Percentiles rank a stretch among this genome's conserved stretches.
These are phyloP conservation scores for Dioscorea zingiberensis DNA, from an alignment of 106 monocot species.

Conservation along the genomic window DNA sequence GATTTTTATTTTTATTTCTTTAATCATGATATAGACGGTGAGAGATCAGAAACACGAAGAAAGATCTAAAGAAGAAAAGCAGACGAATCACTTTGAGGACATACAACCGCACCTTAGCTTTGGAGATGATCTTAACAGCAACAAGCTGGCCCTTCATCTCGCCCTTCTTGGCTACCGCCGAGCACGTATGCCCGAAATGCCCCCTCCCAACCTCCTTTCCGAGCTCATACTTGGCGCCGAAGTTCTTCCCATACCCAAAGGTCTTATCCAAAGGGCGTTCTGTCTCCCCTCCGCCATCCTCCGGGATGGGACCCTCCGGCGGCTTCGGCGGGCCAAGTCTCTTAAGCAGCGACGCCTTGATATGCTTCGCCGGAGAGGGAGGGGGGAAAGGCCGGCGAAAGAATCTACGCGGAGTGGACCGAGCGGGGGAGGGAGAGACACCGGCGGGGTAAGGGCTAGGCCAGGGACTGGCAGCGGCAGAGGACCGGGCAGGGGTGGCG, in stretches of 20 bases:
- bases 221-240: slow-evolving; percentile 65
- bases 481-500: slow-evolving; percentile 21
- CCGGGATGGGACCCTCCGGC: slow-evolving; percentile 42
- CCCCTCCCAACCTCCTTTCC: slow-evolving; percentile 75
- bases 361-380: slow-evolving; percentile 52
- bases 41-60: neutral
- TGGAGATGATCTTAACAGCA: slow-evolving; percentile 76
- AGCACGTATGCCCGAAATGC: slow-evolving; percentile 78
- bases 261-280: slow-evolving; percentile 56
- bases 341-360: slow-evolving; percentile 29
- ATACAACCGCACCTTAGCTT: slow-evolving; percentile 64
- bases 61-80: slow-evolving; percentile 6
- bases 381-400: slow-evolving; percentile 51
- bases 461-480: slow-evolving; percentile 35
- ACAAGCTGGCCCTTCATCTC: slow-evolving; percentile 58
- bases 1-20: neutral
- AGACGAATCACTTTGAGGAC: slow-evolving; percentile 9
- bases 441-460: slow-evolving; percentile 47
- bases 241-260: slow-evolving; percentile 68
- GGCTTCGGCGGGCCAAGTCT: slow-evolving; percentile 27
- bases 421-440: slow-evolving; percentile 49
- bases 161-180: slow-evolving; percentile 59
- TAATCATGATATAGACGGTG: no score
- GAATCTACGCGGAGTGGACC: slow-evolving; percentile 48
- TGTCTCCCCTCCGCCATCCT: slow-evolving; percentile 25